These are phyloP conservation scores for Cutaneotrichosporon sp. DNA, from an alignment of 1,284 basidiomycete genomes.

Conservation along the genomic window DNA sequence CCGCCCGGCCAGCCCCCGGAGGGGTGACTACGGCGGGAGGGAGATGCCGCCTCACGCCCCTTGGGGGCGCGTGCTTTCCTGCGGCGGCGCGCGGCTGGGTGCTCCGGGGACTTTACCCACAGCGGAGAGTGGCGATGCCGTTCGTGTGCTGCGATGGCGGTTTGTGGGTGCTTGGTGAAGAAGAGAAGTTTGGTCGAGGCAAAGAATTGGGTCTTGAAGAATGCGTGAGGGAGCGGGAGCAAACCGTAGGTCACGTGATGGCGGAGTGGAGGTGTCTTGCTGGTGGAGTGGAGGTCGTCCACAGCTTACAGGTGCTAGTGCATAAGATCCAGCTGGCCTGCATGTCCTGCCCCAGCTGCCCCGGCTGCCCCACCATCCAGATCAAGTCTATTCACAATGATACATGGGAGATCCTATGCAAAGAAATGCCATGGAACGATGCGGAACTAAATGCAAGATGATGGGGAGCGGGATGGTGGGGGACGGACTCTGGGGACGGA, in stretches of 20 bases:
- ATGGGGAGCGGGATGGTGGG: too few species aligned
- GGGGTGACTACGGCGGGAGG: neutral
- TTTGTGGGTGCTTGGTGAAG: conserved; percentile 40
- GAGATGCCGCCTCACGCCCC: conserved; percentile 6
- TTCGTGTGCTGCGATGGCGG: conserved; percentile 51
- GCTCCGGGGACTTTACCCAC: conserved; percentile 55
- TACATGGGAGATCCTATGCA: too few species aligned
- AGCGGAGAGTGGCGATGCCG: conserved; percentile 32
- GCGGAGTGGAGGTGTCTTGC: too few species aligned
- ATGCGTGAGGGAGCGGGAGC: neutral
- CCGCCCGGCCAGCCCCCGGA: neutral
- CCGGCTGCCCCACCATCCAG: too few species aligned
- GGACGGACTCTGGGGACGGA: too few species aligned
- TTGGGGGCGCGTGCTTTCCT: conserved; percentile 21
- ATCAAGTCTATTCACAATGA: too few species aligned
- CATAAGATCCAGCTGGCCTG: too few species aligned
- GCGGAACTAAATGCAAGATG: too few species aligned
- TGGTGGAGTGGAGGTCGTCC: too few species aligned
- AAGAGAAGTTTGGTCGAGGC: conserved; percentile 7
- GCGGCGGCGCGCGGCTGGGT: conserved; percentile 13
- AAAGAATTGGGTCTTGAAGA: neutral
- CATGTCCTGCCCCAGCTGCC: too few species aligned
- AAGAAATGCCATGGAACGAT: too few species aligned
- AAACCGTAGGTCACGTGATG: neutral
- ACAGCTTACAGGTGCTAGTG: too few species aligned